Conservation (phyloP, 257 asterid genomes). For the Solanum bulbocastanum region DNA sequence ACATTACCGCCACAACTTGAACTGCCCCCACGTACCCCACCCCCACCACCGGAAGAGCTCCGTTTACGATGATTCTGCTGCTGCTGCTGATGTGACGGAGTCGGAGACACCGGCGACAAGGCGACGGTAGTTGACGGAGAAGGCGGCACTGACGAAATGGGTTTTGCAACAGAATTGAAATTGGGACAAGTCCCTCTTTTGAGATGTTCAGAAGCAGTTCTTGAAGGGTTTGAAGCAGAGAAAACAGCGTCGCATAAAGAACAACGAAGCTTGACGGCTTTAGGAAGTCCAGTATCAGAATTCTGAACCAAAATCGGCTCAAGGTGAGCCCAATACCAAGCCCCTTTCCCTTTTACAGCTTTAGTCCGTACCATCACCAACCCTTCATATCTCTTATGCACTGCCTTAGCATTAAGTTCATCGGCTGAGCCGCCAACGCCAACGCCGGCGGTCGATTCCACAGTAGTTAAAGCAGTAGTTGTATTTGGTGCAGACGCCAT, state of each 20-base stretch:
- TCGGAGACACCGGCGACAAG: conserved; percentile 1
- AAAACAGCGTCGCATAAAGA: conserved; percentile 85
- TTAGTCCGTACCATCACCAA: conserved; percentile 73
- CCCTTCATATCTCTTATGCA: conserved; percentile 83
- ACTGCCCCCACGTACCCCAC: conserved; percentile 1
- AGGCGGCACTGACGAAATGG: conserved; percentile 55
- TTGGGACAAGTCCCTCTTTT: conserved; percentile 93
- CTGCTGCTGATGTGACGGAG: conserved; percentile 8
- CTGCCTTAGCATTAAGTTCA: conserved; percentile 67
- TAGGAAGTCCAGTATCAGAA: conserved; percentile 70
- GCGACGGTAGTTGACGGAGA: conserved; percentile 13
- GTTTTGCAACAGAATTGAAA: conserved; percentile 47
- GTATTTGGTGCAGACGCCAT: conserved; percentile 43
- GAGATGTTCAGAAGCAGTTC: conserved; percentile 98
- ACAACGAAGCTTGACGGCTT: conserved; percentile 88
- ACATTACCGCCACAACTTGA: not conserved
- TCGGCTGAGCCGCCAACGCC: conserved; percentile 21
- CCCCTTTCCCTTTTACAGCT: conserved; percentile 94
- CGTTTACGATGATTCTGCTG: conserved; percentile 37
- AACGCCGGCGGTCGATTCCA: not conserved
- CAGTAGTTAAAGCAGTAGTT: conserved; percentile 19
- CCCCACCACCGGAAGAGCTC: conserved; percentile 1
- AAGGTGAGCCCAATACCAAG: conserved; percentile 98
- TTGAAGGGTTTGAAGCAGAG: conserved; percentile 94
- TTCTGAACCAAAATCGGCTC: conserved; percentile 81